These are phyloP conservation scores for Discostella stelligeroides DNA, from an alignment of 108 stramenopile genomes.

Conservation along the genomic window DNA sequence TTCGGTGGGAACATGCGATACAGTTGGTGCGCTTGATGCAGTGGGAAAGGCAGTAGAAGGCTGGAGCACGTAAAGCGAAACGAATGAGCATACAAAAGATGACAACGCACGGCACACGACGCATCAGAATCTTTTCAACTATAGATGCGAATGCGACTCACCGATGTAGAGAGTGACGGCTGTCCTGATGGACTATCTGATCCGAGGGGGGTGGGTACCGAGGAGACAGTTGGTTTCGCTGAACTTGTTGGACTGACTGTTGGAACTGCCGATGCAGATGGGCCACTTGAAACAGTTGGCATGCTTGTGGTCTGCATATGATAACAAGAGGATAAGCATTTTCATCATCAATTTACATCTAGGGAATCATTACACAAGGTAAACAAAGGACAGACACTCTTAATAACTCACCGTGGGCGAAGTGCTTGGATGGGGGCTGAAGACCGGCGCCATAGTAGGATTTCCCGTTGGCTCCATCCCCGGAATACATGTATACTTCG, in stretches of 20 bases:
- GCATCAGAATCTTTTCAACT: too few species aligned
- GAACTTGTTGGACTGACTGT: constrained; percentile 8
- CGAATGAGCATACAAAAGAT: too few species aligned
- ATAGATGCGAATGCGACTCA: not conserved
- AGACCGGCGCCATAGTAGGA: constrained; percentile 27
- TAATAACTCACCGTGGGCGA: constrained; percentile 25
- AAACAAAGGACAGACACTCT: not conserved
- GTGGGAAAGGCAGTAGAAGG: not conserved
- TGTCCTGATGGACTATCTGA: constrained; percentile 6
- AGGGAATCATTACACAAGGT: not conserved
- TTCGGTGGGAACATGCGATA: constrained; percentile 11
- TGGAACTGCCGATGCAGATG: not conserved
- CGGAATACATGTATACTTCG: constrained; percentile 32
- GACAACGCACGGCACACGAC: too few species aligned
- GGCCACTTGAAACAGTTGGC: not conserved
- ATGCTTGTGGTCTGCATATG: not conserved
- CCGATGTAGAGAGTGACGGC: too few species aligned
- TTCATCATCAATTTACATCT: too few species aligned
- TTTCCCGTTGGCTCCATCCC: constrained; percentile 27
- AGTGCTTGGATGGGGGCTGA: not conserved
- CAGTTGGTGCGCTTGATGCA: constrained; percentile 14
- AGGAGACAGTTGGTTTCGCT: constrained; percentile 12
- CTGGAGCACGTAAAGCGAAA: too few species aligned
- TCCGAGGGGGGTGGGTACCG: constrained; percentile 1
- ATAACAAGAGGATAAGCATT: not conserved